Evolutionary conservation across 371 early-diverging fungal species (phyloP), one percentile per base, ranked within the genome.

Genomic region (Mucor piriformis): DNA sequence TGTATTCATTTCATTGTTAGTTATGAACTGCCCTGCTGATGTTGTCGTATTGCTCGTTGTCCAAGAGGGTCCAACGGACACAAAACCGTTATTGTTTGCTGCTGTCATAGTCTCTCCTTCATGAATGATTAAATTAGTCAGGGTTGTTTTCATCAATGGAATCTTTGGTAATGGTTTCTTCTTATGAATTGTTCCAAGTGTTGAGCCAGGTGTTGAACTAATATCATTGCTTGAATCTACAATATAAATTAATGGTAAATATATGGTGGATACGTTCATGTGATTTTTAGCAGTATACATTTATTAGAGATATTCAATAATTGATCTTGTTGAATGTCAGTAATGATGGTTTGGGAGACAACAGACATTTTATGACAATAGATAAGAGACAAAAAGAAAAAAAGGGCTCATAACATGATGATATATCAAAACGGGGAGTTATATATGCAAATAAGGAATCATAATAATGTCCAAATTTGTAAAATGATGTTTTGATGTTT

Each of bases 111-210:
- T 29, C 29, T 29, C 29, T 8, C 29, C 29, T 29, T 29, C 29
- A 4, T 4, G 29, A 8, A 29, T 29, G 8, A 29, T 29, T 29
- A 29, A 29, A 11, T 20, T 21, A 46, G 11, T 11, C 24, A 21
- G 4, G 6, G 24, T 11, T 24, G 18, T 10, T 11, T 42, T 42
- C n/a, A 18, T 42, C 10, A 42, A 42, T 42, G 57, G 57, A 10
- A 59, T 42, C 37, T 52, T 43, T 25, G 60, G 60, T 37, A 59
- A 52, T 15, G 60, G 60, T 13, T 59, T 59, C n/a, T 51, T 59
- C 13, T 51, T 59, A 12, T 57, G 27, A 37, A 48, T 21, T 13
- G 47, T 55, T 34, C 35, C 44, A 33, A 38, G 12, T 24, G 42
- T 43, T 20, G 43, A 43, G 16, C 21, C 21, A 8, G 21, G 10